Conservation (phyloP, 306 rosid species). For the Vicia villosa region DNA sequence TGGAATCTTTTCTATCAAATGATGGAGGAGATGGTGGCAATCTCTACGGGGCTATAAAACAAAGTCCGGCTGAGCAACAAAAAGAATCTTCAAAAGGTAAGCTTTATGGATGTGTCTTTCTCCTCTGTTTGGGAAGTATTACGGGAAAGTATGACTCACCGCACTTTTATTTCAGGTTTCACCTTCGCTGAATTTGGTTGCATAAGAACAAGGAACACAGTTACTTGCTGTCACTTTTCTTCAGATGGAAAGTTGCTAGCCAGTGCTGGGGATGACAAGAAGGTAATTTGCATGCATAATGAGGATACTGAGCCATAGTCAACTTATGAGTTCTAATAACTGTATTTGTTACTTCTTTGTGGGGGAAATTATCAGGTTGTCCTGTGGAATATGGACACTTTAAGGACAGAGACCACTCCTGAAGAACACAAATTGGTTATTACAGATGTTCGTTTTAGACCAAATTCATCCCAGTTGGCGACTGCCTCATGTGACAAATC, state of each 20-base stretch:
- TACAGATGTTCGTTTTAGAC: slow-evolving; percentile 60
- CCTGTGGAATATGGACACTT: slow-evolving; percentile 58
- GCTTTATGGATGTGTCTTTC: slow-evolving; percentile 7
- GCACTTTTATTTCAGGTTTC: slow-evolving; percentile 62
- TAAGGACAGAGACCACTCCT: slow-evolving; percentile 47
- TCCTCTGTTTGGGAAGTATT: slow-evolving; percentile 3
- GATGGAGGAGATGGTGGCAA: slow-evolving; percentile 83
- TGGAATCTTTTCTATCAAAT: slow-evolving; percentile 79
- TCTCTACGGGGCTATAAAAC: slow-evolving; percentile 77
- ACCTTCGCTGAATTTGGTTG: slow-evolving; percentile 74
- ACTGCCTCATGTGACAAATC: slow-evolving; percentile 56
- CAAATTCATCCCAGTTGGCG: slow-evolving; percentile 58
- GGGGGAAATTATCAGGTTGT: slow-evolving; percentile 42
- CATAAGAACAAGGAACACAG: slow-evolving; percentile 68
- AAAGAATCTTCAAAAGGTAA: slow-evolving; percentile 75
- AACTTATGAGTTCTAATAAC: slow-evolving; percentile 22
- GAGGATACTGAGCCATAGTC: slow-evolving; percentile 16
- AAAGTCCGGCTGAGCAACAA: slow-evolving; percentile 67
- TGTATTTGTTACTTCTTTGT: slow-evolving; percentile 22
- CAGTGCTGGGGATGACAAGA: slow-evolving; percentile 90
- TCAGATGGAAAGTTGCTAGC: slow-evolving; percentile 91
- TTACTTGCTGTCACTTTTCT: slow-evolving; percentile 86
- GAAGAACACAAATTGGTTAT: slow-evolving; percentile 52
- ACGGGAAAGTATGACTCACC: slow-evolving; percentile 15
- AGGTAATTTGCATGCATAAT: slow-evolving; percentile 54